Evolutionary conservation across 2,329 filamentous ascomycete genomes (phyloP), one percentile per base, ranked within the genome.

Genomic region (Pseudocercospora crystallina): DNA sequence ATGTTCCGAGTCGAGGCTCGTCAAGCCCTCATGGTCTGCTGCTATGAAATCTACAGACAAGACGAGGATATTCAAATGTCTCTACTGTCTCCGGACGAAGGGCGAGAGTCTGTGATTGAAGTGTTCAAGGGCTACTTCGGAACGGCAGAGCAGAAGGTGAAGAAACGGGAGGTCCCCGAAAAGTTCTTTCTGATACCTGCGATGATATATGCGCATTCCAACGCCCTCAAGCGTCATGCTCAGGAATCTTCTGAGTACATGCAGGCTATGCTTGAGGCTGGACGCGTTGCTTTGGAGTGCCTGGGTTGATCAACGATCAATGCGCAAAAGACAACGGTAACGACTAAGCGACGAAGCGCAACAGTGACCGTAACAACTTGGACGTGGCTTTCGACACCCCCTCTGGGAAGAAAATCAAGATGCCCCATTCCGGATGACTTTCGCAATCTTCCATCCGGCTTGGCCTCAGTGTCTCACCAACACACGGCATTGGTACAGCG

Each of bases 131-230:
- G 17, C 5, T 43, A 38, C 15, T 51, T 36, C 17, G 37, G 31
- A 9, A 41, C 51, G 5, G 38, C 29, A 5, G 50, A 51, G 17
- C n/a, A 31, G 17, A 46, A 43, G 5, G 43, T 47, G 14, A 36
- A 45, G 29, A 31, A 48, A 5, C 14, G 44, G 12, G 43, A 42
- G 5, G 17, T 53, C 26, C 46, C 43, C 2, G 43, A 50, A 4
- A 43, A 39, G 5, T 47, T 35, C 10, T 52, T 53, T 9, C 29
- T 53, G 39, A 49, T 53, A 2, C 43, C 49, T 3, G 54, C 54
- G 2, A 56, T 56, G 54, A 50, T 56, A 2, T 52, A 53, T 43
- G 54, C 47, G n/a, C 54, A 56, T 33, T 38, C 41, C 11, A 35
- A 41, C n/a, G 45, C 51, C 8, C 30, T 41, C 30, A 36, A 43